Percentiles rank a stretch among this genome's conserved stretches.
phyloP scores from a whole-genome alignment of 148 eudicot genomes.

The Dysphania ambrosioides region DNA sequence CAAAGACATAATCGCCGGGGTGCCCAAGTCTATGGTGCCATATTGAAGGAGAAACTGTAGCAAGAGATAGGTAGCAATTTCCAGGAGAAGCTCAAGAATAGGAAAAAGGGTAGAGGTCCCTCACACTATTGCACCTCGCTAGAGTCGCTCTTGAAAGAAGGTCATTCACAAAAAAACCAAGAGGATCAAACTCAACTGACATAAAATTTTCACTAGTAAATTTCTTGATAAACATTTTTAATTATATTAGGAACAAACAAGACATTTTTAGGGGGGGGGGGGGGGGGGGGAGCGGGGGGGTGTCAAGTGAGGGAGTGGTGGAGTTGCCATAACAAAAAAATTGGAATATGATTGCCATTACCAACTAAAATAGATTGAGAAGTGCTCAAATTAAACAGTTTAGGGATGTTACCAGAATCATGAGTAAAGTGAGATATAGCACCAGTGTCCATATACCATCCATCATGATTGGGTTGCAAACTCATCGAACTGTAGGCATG shows the following conservation, averaged over 20 bases:
- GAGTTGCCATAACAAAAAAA: neutral
- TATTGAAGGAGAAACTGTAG: too few species aligned
- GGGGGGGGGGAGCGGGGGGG: neutral
- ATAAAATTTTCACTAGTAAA: neutral
- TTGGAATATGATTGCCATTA: neutral
- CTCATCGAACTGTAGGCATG: neutral
- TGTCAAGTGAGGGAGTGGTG: neutral
- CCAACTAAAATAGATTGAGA: neutral
- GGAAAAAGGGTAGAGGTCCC: neutral
- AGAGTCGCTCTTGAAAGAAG: too few species aligned
- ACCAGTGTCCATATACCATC: neutral
- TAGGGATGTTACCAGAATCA: neutral
- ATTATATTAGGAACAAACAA: neutral
- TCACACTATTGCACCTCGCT: neutral
- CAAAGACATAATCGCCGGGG: neutral
- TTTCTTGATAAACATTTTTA: neutral
- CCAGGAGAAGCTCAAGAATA: too few species aligned
- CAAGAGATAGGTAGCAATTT: neutral
- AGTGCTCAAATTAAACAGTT: neutral
- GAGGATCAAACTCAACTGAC: neutral
- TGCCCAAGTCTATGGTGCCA: neutral
- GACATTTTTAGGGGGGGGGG: too few species aligned
- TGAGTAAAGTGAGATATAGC: neutral
- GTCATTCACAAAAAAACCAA: constrained; percentile 2
- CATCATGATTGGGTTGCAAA: neutral